Percentiles rank a stretch among this genome's conserved stretches.
These are phyloP conservation scores for Kwoniella botswanensis DNA, from an alignment of 768 basidiomycete species.

Conservation along the genomic window DNA sequence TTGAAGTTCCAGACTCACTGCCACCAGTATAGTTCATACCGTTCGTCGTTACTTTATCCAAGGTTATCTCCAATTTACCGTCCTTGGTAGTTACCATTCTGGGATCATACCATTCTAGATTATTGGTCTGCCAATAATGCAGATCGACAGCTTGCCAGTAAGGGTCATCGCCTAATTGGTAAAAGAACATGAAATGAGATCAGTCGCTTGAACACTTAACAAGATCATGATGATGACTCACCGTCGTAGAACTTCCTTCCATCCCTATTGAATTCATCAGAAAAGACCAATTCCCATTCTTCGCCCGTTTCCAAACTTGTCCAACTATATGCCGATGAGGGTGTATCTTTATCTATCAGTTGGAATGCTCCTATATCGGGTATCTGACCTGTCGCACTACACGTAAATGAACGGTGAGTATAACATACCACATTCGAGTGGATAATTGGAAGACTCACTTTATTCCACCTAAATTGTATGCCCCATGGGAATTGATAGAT, in stretches of 20 bases:
- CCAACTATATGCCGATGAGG: conserved; percentile 65
- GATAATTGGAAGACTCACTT: conserved; percentile 61
- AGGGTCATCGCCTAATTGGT: conserved; percentile 58
- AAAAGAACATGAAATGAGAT: neutral
- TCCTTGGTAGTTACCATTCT: conserved; percentile 57
- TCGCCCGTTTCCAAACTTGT: conserved; percentile 75
- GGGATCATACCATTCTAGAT: conserved; percentile 60
- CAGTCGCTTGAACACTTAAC: neutral
- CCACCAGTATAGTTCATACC: conserved; percentile 51
- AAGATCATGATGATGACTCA: conserved; percentile 14
- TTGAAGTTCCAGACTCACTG: conserved; percentile 25
- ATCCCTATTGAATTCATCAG: conserved; percentile 78
- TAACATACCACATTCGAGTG: neutral
- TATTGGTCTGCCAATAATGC: conserved; percentile 60
- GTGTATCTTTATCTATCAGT: conserved; percentile 80
- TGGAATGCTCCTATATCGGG: conserved; percentile 71
- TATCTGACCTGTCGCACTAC: conserved; percentile 76
- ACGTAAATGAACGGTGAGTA: neutral
- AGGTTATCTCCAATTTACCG: conserved; percentile 56
- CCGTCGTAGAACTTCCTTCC: conserved; percentile 60
- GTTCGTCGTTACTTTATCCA: conserved; percentile 45
- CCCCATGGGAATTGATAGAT: conserved; percentile 55
- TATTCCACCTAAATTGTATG: conserved; percentile 87
- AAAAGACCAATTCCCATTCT: conserved; percentile 82
- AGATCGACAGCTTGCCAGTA: conserved; percentile 63